Base-by-base conservation (phyloP, 306 rosid species). In the Vigna radiata region DNA sequence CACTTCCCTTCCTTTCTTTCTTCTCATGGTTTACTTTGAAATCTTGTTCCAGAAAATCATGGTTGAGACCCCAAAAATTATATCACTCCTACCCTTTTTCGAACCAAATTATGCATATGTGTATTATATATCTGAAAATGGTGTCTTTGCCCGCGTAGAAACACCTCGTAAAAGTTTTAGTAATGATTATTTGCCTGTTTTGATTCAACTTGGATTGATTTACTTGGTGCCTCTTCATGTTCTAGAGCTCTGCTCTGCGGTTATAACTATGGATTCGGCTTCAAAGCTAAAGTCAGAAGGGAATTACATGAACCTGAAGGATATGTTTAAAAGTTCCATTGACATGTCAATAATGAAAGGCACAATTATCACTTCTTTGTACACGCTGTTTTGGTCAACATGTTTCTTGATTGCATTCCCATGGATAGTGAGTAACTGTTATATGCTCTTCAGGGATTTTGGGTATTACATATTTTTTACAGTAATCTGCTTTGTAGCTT, bases 1-100 rank as follows among this genome's bases (percentile, higher is more conserved):
- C 54, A 33, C 81, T 73, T 85, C 88, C 2, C 79, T 88, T 27
- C 93, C 91, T 52, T 83, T 88, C 68, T 84, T 85, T 53, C 67
- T 75, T 79, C 76, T 87, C 79, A 82, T 79, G 80, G 21, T 85
- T 74, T 83, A 82, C 80, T 77, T 72, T 16, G 90, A 91, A 79
- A 46, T 18, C 23, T 25, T 27, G 65, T 79, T 78, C 62, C 91
- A 86, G 59, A 27, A 70, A 70, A 81, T 78, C 43, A 27, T 87
- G 14, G 71, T 76, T 70, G 78, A 83, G 18, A 52, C 77, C 77
- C 79, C 79, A 61, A 50, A 79, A 50, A 36, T 78, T 46, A 73
- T 81, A 33, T 17, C 63, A 75, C 4, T 71, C 14, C 62, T 33
- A 58, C 55, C 13, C 0, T 36, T 68, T n/a, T 2, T 11, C 3